Evolutionary conservation across 2,329 filamentous ascomycete genomes (phyloP), one percentile per base, ranked within the genome.

Genomic region (Orbilia quercus): DNA sequence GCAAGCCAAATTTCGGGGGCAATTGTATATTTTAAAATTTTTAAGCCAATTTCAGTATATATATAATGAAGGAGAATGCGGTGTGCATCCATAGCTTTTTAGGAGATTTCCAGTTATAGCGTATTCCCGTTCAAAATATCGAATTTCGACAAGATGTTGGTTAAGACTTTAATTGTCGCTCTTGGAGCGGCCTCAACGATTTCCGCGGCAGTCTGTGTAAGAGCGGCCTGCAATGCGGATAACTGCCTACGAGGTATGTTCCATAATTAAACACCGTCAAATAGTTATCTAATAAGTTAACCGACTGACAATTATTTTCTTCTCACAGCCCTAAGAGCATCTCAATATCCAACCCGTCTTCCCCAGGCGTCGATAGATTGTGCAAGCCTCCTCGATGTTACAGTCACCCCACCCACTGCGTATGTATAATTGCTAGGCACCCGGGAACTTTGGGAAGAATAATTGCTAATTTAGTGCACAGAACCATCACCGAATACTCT

Each of bases 161-260:
- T 51, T 12, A 62, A 16, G 16, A 23, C 45, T n/a, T 14, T 51
- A 5, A 31, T 51, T 22, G 14, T 50, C 22, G 28, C 45, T 16
- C 57, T 62, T 5, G 31, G 31, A n/a, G 57, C 22, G 31, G 42
- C 25, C 45, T 48, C 55, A 16, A 12, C 57, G 2, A 44, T 62
- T 40, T 62, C 57, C 7, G 57, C 45, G 14, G 47, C 44, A n/a
- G n/a, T 36, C 7, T 20, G 20, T 14, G 45, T 31, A 23, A 23
- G 6, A 20, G 28, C 18, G 1, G 28, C 16, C 5, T 63, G 58
- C 25, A 53, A 63, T 63, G 58, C 58, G 7, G 47, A 63, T 23
- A 53, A 53, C 44, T 63, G 58, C 47, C 22, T 63, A 45, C 45
- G 58, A 63, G 58, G 58, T 63, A 31, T 51, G 18, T 51, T 23